Evolutionary conservation across 2,329 filamentous ascomycete species (phyloP), one percentile per base, ranked within the genome.

Genomic region (Ascochyta rabiei): DNA sequence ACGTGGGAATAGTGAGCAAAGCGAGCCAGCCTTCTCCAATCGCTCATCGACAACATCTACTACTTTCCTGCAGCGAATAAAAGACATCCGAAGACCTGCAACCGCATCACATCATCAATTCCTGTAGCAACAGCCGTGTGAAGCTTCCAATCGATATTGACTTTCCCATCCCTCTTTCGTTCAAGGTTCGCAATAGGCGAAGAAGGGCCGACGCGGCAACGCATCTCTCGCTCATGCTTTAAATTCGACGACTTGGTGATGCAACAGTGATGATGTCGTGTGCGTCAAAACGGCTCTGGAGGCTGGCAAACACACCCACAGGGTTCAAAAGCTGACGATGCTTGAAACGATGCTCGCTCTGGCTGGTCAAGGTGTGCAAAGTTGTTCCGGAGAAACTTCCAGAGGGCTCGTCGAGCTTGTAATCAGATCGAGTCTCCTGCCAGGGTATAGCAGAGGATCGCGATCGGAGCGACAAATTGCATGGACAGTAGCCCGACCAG

Each of bases 241-340:
- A 41, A 50, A 45, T 31, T 50, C 24, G 31, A 50, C 47, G 35
- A 41, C 52, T 30, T 39, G 18, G 26, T 16, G 23, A 18, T 9
- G 23, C 23, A 21, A 21, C 41, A 33, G 42, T 41, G 24, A 55
- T 55, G 52, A 55, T 55, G 52, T 50, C 46, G 52, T 42, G 41
- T 37, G 52, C 52, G 24, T 46, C 18, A 41, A 28, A 28, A 49
- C 16, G 30, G 35, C 35, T 37, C 30, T 37, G 21, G 30, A 16
- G 23, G 41, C 30, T 24, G 23, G n/a, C 26, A 49, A 24, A 52
- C 45, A 35, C 45, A 49, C 34, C 28, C 45, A 45, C 40, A 49
- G 35, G 21, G 12, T 6, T 42, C 15, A 2, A 38, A n/a, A 10
- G 26, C 15, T 37, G 35, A 19, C 23, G 23, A 45, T 35, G 23